Conservation (phyloP, 2,329 filamentous ascomycete genomes). For the Acrodontium crateriforme region DNA sequence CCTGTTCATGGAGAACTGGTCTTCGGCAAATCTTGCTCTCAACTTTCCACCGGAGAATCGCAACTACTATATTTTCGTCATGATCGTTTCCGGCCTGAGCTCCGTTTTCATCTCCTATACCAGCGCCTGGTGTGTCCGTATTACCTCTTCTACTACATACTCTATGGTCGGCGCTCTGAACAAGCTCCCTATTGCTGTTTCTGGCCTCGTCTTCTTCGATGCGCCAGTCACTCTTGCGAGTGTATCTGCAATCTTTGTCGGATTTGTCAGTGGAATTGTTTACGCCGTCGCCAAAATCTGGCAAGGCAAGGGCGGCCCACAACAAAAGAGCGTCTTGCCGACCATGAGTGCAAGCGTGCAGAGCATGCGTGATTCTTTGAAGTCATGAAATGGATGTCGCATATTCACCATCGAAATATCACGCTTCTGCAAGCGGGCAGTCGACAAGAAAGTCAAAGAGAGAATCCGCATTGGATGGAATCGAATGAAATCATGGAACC, state of each 20-base stretch:
- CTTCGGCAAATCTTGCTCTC: slow-evolving; percentile 60
- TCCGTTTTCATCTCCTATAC: slow-evolving; percentile 99
- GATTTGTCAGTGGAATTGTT: slow-evolving; percentile 83
- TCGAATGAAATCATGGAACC: too few relatives aligned
- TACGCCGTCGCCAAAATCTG: slow-evolving; percentile 79
- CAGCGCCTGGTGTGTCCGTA: slow-evolving; percentile 95
- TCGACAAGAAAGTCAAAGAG: too few relatives aligned
- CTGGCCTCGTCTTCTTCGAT: slow-evolving; percentile 87
- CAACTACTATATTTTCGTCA: slow-evolving; percentile 68
- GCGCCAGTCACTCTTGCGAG: slow-evolving; percentile 86
- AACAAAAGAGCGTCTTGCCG: slow-evolving; percentile 45
- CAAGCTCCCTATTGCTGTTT: slow-evolving; percentile 90
- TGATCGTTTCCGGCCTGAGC: slow-evolving; percentile 85
- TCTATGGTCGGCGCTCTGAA: slow-evolving; percentile 97
- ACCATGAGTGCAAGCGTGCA: slow-evolving; percentile 66
- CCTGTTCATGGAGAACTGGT: slow-evolving; percentile 84
- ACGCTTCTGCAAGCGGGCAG: too few relatives aligned
- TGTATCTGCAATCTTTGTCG: slow-evolving; percentile 79
- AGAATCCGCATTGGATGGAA: too few relatives aligned
- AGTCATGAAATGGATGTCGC: slow-evolving; percentile 37
- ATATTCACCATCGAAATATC: too few relatives aligned
- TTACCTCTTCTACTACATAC: slow-evolving; percentile 95
- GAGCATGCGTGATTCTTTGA: slow-evolving; percentile 76
- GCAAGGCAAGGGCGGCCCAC: slow-evolving; percentile 53
- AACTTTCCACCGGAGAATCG: slow-evolving; percentile 82